Evolutionary conservation across 2,329 filamentous ascomycete species (phyloP), one percentile per base, ranked within the genome.

Genomic region (Aspergillus fumigatiaffinis): DNA sequence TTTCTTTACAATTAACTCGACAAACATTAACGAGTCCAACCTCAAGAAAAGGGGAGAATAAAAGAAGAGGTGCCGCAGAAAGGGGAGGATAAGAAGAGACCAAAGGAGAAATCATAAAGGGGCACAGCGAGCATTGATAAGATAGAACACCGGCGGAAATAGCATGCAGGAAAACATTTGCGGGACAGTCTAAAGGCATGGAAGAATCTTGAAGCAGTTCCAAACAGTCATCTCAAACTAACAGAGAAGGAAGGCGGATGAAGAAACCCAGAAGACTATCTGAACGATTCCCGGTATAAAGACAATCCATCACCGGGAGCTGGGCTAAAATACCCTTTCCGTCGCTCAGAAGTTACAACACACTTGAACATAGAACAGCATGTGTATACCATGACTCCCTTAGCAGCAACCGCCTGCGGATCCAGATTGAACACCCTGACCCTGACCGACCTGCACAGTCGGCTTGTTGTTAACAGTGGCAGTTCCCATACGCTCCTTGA

Each of bases 401-500:
- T 95, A 97, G 83, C 92, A 97, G 86, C 92, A 97, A 76, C 91
- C 88, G 73, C 89, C 88, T 74, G 85, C 90, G 69, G 90, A 90
- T 68, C 89, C 89, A 70, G 87, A 90, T 76, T 95, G 90, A 67
- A 99, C 93, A 70, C 92, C 92, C 78, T 96, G 92, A 73, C 94
- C 94, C 75, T 92, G 89, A 59, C 92, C 91, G 71, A 99, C 94
- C 76, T 96, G 92, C 70, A 99, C 92, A 69, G 91, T 96, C 65
- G 93, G 93, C 84, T 97, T 99, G 82, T 93, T 96, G 86, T 97
- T 97, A 82, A 92, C 92, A 66, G 89, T 89, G 63, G 93, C 94
- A 68, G 91, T 96, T 71, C 94, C 94, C 93, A 99, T 99, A 73
- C 94, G 90, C 83, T 97, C 93, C 86, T 99, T 99, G 82, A 99